A percentile compares a stretch with the other conserved stretches of the same genome.
Evolutionary conservation across 179 eudicot genomes (phyloP).

Genomic region (Silene noctiflora): DNA sequence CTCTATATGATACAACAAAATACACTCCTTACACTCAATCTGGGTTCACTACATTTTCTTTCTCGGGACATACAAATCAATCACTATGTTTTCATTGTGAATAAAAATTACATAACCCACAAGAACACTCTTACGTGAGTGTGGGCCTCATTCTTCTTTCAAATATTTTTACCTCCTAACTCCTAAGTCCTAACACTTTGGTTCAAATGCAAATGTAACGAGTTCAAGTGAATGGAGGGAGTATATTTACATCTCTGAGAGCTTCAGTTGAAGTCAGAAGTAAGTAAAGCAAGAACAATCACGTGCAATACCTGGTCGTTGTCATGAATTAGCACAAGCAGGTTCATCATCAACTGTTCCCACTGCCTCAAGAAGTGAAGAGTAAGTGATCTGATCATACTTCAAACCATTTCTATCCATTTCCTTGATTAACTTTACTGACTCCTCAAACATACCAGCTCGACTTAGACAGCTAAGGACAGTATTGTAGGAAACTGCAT

Average conservation of each 20-base stretch:
- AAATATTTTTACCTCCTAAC: too few species aligned
- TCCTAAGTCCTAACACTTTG: too few species aligned
- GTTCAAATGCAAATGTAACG: too few species aligned
- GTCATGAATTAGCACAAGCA: conserved; percentile 15
- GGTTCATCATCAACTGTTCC: conserved; percentile 73
- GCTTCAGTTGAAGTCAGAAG: background rate
- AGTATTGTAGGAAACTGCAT: conserved; percentile 85
- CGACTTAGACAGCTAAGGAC: conserved; percentile 84
- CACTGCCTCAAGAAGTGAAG: conserved; percentile 91
- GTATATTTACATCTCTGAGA: background rate
- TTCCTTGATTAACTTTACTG: conserved; percentile 85
- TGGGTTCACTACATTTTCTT: too few species aligned
- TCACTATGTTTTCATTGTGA: too few species aligned
- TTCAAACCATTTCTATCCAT: conserved; percentile 64
- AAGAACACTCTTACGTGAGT: background rate
- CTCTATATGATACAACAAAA: too few species aligned
- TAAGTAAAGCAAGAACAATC: background rate
- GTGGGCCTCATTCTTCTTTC: too few species aligned
- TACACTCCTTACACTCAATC: too few species aligned
- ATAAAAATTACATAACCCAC: background rate
- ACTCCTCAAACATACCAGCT: conserved; percentile 97
- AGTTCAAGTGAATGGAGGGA: too few species aligned
- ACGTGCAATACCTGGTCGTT: conserved; percentile 18
- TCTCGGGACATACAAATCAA: too few species aligned
- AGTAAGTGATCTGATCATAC: conserved; percentile 79